A percentile compares a stretch with the other conserved stretches of the same genome.
Evolutionary conservation across 1,284 basidiomycete species (phyloP).

Genomic region (Cryptococcus wingfieldii): DNA sequence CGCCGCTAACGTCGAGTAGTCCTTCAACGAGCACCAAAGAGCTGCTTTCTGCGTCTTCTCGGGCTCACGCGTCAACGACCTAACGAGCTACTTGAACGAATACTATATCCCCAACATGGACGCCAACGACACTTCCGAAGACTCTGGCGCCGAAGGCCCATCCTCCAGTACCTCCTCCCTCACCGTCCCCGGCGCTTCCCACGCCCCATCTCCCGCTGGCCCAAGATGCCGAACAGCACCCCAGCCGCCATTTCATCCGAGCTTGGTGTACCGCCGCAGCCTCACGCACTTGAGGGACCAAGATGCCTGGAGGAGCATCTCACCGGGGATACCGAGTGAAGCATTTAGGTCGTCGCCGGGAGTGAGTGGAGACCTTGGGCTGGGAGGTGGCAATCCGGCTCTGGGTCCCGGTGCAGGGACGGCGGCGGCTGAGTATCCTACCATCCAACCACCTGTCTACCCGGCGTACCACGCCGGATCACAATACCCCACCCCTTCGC

Average conservation of each 20-base stretch:
- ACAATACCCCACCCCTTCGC: background rate
- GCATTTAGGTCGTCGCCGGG: slow-evolving; percentile 7
- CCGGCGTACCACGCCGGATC: background rate
- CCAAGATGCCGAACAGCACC: background rate
- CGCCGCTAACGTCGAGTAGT: slow-evolving; percentile 51
- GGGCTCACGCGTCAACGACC: slow-evolving; percentile 78
- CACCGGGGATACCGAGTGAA: slow-evolving; percentile 10
- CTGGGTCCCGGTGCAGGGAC: background rate
- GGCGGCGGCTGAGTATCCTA: background rate
- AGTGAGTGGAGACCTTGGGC: background rate
- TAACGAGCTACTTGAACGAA: slow-evolving; percentile 65
- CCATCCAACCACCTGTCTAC: background rate
- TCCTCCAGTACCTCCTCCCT: slow-evolving; percentile 23
- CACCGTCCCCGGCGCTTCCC: slow-evolving; percentile 16
- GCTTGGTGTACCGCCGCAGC: slow-evolving; percentile 2
- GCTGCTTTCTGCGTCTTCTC: slow-evolving; percentile 97
- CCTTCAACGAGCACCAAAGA: slow-evolving; percentile 87
- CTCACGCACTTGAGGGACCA: background rate
- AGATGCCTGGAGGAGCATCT: background rate
- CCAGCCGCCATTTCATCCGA: background rate
- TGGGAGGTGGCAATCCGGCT: background rate
- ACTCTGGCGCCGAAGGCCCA: slow-evolving; percentile 15
- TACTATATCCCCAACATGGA: slow-evolving; percentile 11
- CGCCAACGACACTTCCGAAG: slow-evolving; percentile 20
- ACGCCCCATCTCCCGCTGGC: background rate